Evolutionary conservation across 495 filamentous ascomycete genomes (phyloP).

Genomic region (Xylaria castorea): DNA sequence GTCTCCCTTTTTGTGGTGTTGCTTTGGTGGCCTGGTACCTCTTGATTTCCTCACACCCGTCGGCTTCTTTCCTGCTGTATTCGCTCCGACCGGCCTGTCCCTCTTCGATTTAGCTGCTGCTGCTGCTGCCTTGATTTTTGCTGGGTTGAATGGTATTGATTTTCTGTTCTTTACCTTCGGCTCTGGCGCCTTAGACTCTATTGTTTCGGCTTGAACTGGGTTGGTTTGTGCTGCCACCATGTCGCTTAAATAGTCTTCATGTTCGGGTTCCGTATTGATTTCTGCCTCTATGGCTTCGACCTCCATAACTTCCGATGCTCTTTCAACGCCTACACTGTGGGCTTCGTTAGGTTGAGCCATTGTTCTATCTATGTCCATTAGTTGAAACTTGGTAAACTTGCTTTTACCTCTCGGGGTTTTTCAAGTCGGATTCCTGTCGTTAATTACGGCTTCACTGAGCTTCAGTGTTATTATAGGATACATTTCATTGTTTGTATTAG

Average conservation of each 20-base stretch:
- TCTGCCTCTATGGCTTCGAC: background rate
- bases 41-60: background rate
- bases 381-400: background rate
- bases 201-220: background rate
- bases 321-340: background rate
- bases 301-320: background rate
- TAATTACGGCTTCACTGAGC: background rate
- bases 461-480: background rate
- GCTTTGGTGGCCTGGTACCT: background rate
- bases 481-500: constrained; percentile 7
- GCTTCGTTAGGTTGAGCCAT: background rate
- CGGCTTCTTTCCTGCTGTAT: background rate
- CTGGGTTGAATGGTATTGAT: constrained; percentile 11
- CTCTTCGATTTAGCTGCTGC: background rate
- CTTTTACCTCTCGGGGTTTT: background rate
- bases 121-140: background rate
- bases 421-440: background rate
- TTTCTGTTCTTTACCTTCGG: background rate
- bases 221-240: background rate
- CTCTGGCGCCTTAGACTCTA: background rate
- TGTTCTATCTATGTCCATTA: background rate
- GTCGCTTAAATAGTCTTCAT: background rate
- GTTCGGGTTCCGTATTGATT: too few relatives aligned
- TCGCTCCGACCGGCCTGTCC: background rate
- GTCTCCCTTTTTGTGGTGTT: background rate